These are phyloP conservation scores for Pyrenophora teres DNA, from an alignment of 2,329 filamentous ascomycete genomes.

Conservation along the genomic window DNA sequence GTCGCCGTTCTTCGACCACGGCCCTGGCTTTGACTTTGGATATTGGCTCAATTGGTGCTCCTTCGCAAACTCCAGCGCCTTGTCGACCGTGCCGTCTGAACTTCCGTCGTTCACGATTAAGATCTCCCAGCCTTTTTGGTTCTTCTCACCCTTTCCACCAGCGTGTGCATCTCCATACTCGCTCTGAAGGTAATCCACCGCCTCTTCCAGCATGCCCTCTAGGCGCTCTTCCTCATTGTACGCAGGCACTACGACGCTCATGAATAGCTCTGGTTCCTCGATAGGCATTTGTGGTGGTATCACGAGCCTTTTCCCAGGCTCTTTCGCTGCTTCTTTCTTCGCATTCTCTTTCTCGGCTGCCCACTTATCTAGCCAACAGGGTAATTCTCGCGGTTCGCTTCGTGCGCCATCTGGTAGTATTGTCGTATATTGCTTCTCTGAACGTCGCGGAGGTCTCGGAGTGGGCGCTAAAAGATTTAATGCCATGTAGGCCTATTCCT, in stretches of 20 bases:
- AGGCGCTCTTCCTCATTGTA: constrained; percentile 92
- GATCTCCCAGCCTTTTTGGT: constrained; percentile 79
- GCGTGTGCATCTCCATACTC: constrained; percentile 66
- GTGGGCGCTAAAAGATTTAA: constrained; percentile 79
- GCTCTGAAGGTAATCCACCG: constrained; percentile 80
- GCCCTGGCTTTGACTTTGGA: constrained; percentile 49
- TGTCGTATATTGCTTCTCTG: constrained; percentile 85
- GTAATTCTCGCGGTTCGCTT: constrained; percentile 63
- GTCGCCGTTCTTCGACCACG: constrained; percentile 54
- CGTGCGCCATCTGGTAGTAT: constrained; percentile 67
- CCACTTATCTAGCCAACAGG: constrained; percentile 88
- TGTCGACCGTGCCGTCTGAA: constrained; percentile 77
- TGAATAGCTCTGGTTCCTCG: constrained; percentile 76
- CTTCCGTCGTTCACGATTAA: constrained; percentile 90
- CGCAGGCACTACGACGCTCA: constrained; percentile 91
- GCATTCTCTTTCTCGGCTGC: constrained; percentile 60
- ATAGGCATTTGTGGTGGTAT: constrained; percentile 58
- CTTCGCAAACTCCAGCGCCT: constrained; percentile 78
- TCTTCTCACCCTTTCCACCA: constrained; percentile 71
- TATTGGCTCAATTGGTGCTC: constrained; percentile 62
- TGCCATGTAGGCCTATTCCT: constrained; percentile 64
- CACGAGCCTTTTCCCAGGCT: constrained; percentile 27
- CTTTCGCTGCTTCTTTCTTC: constrained; percentile 34
- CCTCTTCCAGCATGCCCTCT: constrained; percentile 84
- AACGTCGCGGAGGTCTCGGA: constrained; percentile 72